Conservation (phyloP, 768 basidiomycete genomes). For the Termitomyces sp. region DNA sequence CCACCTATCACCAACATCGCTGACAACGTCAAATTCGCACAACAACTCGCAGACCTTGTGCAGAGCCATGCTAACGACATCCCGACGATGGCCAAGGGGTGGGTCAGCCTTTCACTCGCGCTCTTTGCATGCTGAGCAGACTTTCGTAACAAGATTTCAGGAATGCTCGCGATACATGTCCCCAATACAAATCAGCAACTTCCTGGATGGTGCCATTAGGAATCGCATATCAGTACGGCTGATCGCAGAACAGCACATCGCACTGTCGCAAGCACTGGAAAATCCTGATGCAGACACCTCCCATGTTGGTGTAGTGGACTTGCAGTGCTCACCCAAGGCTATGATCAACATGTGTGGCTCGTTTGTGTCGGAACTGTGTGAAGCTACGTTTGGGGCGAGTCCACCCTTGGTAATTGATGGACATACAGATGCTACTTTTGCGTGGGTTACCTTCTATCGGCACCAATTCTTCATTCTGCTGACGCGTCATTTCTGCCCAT, state of each 20-base stretch:
- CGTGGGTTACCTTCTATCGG: constrained; percentile 49
- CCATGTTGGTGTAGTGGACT: constrained; percentile 73
- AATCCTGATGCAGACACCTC: constrained; percentile 34
- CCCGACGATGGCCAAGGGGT: constrained; percentile 90
- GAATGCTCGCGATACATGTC: constrained; percentile 86
- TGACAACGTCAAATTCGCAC: constrained; percentile 69
- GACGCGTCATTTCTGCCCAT: background rate
- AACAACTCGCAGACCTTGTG: constrained; percentile 69
- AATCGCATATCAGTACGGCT: constrained; percentile 86
- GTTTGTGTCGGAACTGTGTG: constrained; percentile 83
- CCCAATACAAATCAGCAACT: constrained; percentile 71
- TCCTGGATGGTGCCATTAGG: constrained; percentile 81
- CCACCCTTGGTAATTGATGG: constrained; percentile 75
- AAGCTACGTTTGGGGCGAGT: constrained; percentile 74
- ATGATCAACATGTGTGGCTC: constrained; percentile 80
- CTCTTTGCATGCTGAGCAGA: background rate
- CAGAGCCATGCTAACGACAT: constrained; percentile 84
- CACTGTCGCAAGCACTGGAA: constrained; percentile 68
- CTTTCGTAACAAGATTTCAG: constrained; percentile 62
- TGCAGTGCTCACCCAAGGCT: constrained; percentile 63
- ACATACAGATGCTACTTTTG: constrained; percentile 65
- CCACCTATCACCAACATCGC: constrained; percentile 62
- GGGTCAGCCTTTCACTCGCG: constrained; percentile 10
- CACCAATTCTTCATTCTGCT: constrained; percentile 1
- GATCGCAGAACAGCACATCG: constrained; percentile 90